A percentile compares a stretch with the other conserved stretches of the same genome.
These are phyloP conservation scores for Candida namnaoensis DNA, from an alignment of 805 yeast genomes.

Conservation along the genomic window DNA sequence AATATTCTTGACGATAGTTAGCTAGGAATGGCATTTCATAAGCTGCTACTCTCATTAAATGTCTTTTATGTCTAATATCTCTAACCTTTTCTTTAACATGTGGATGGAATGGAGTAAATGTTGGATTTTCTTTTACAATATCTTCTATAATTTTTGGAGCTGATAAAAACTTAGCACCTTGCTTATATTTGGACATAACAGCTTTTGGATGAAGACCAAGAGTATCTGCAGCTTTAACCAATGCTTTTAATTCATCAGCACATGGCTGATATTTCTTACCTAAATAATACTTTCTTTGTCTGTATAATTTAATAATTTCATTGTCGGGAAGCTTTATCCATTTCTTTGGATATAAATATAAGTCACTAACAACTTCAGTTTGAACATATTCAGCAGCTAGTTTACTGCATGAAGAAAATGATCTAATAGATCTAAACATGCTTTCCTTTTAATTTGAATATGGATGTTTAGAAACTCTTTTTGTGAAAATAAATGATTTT, in stretches of 20 bases:
- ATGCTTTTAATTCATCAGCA: constrained; percentile 47
- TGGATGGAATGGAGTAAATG: constrained; percentile 56
- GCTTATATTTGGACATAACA: neutral
- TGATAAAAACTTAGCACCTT: neutral
- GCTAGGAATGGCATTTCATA: constrained; percentile 85
- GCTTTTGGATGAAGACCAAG: neutral
- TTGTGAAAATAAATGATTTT: too few species aligned
- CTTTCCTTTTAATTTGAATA: neutral
- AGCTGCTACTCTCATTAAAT: constrained; percentile 77
- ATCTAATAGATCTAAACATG: neutral
- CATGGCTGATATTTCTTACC: constrained; percentile 43
- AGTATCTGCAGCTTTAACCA: constrained; percentile 34
- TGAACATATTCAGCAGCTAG: neutral
- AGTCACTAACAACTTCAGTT: neutral
- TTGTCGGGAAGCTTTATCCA: constrained; percentile 68
- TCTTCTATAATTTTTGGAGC: constrained; percentile 19
- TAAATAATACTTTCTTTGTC: constrained; percentile 44
- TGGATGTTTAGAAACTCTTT: too few species aligned
- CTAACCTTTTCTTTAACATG: constrained; percentile 64
- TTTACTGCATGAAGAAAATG: neutral
- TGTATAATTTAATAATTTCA: constrained; percentile 50
- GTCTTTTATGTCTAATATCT: constrained; percentile 67
- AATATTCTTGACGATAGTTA: constrained; percentile 64
- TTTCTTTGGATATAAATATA: constrained; percentile 35
- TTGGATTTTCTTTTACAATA: constrained; percentile 31